These are phyloP conservation scores for Entomortierella parvispora DNA, from an alignment of 192 early-diverging fungal genomes.

Conservation along the genomic window DNA sequence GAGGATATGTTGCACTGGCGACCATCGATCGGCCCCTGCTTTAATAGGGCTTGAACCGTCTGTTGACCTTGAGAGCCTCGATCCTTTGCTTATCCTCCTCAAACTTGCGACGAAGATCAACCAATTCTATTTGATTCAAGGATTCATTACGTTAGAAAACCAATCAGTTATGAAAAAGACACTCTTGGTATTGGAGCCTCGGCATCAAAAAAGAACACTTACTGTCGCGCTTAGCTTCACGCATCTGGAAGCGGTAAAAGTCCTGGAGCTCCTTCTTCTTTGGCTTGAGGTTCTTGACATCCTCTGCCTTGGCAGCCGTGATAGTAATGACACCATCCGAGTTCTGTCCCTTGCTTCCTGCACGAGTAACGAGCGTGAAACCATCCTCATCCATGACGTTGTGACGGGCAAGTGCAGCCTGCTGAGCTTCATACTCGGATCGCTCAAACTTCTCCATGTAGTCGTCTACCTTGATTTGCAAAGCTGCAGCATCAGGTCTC, in stretches of 20 bases:
- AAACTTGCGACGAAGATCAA: constrained; percentile 89
- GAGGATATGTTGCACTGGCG: no score
- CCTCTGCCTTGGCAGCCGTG: constrained; percentile 66
- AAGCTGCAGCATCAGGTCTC: constrained; percentile 47
- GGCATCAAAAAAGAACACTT: constrained; percentile 23
- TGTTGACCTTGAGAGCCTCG: constrained; percentile 76
- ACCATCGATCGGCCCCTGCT: background rate
- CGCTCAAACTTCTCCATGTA: constrained; percentile 84
- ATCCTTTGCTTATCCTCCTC: constrained; percentile 93
- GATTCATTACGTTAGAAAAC: no score
- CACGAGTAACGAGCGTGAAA: constrained; percentile 85
- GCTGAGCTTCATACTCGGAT: constrained; percentile 76
- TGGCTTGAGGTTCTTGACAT: constrained; percentile 65
- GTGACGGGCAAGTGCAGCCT: constrained; percentile 67
- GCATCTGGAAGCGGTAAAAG: constrained; percentile 97
- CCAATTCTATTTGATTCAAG: constrained; percentile 84
- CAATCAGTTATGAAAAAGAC: no score
- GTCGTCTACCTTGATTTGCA: constrained; percentile 74
- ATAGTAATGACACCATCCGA: constrained; percentile 74
- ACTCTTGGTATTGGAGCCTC: background rate
- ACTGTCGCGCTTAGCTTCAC: constrained; percentile 90
- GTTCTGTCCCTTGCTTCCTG: constrained; percentile 72
- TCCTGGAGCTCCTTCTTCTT: constrained; percentile 88
- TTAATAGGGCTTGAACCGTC: constrained; percentile 92
- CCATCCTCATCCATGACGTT: constrained; percentile 94